These are phyloP conservation scores for Ogataea nitratoaversa DNA, from an alignment of 805 yeast genomes.

Conservation along the genomic window DNA sequence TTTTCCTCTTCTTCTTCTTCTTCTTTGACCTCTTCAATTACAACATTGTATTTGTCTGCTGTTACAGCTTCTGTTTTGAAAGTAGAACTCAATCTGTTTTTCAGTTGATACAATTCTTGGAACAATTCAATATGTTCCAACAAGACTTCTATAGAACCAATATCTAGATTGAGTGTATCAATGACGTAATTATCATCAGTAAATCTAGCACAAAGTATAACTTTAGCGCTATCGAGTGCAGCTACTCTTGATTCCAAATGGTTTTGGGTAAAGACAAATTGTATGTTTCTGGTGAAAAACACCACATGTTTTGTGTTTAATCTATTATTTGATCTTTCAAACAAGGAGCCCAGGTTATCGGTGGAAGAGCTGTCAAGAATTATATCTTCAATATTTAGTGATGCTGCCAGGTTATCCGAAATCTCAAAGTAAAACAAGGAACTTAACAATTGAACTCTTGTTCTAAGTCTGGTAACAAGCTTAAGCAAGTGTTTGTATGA, in stretches of 20 bases:
- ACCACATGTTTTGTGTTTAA: constrained; percentile 16
- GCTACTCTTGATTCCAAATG: constrained; percentile 8
- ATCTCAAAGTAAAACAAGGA: constrained; percentile 13
- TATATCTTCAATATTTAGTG: constrained; percentile 22
- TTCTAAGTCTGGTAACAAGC: constrained; percentile 19
- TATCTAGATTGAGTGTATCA: constrained; percentile 3
- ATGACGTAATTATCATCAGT: constrained; percentile 4
- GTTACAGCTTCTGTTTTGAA: not conserved
- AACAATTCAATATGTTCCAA: constrained; percentile 10
- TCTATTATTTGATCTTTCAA: constrained; percentile 8
- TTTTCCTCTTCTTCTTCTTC: not conserved
- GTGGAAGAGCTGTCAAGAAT: constrained; percentile 24
- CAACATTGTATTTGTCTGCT: not conserved
- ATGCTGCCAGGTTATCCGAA: constrained; percentile 8
- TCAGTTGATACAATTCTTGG: constrained; percentile 11
- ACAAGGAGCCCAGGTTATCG: constrained; percentile 22
- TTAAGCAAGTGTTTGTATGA: constrained; percentile 3
- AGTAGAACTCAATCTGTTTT: not conserved
- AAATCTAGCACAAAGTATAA: constrained; percentile 8
- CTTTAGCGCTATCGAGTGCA: constrained; percentile 15
- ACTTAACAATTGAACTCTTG: constrained; percentile 23
- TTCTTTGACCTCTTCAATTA: not conserved
- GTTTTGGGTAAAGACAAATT: constrained; percentile 14
- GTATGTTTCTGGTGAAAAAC: constrained; percentile 18
- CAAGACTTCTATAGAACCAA: constrained; percentile 12